Base-by-base conservation (phyloP, 768 basidiomycete species). In the Podaxis rugospora region DNA sequence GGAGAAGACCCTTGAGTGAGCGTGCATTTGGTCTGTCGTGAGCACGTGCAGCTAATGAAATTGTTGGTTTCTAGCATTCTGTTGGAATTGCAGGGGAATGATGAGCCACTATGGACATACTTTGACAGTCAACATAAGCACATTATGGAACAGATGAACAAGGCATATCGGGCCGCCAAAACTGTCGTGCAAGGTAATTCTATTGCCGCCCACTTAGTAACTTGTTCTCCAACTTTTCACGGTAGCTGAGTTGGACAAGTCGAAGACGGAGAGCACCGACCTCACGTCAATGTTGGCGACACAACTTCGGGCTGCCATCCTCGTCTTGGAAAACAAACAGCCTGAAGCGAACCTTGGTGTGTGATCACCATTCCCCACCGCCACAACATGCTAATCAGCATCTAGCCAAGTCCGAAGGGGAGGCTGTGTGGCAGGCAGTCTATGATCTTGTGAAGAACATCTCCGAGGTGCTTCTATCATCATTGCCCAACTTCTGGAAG, bases 51-150 rank as follows among this genome's bases (percentile, higher is more conserved):
- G 42, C 53, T 42, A 32, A 51, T 53, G 10, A 44, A 37, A 5
- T 59, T 16, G 46, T 52, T 9, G 21, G 11, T 27, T 37, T 49
- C 11, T 65, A 98, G 96, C 68, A 89, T 98, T 52, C 74, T 98
- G 35, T 77, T 95, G 53, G 96, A 99, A 64, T 75, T 99, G 59
- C 92, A 90, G 66, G 80, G 85, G 1, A 80, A 85, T 10, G 93
- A 96, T 61, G 96, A 99, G 68, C 93, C 95, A 0, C 83, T 94
- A 47, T 99, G 96, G 97, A 86, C 88, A 7, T 99, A 92, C 72
- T 92, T 99, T 66, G 97, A 98, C 66, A 87, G 87, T 59, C 95
- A 98, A 65, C 94, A 98, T 69, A 83, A 85, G 46, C 83, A 93
- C 68, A 93, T 98, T 51, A 75, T 95, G 66, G 83, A 88, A 36